Percentiles rank a stretch among this genome's conserved stretches.
Evolutionary conservation across 805 yeast species (phyloP).

Genomic region (Nakazawaea pomicola): DNA sequence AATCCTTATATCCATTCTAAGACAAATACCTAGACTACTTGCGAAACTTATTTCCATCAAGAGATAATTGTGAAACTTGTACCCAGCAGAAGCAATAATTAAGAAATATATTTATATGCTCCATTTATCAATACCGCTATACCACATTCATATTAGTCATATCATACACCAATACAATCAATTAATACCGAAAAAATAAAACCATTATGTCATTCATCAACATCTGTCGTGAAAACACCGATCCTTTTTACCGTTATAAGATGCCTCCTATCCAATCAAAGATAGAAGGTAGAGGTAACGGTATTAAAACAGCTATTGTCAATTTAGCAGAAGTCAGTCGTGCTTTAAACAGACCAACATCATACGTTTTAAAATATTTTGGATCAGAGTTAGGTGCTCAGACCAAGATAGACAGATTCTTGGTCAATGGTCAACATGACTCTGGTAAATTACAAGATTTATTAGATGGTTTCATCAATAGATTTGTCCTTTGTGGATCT

Average conservation of each 20-base stretch:
- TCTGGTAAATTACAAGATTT: slow-evolving; percentile 86
- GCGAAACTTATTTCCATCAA: no score
- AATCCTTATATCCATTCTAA: no score
- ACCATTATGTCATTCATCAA: slow-evolving; percentile 76
- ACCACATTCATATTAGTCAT: no score
- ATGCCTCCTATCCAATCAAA: slow-evolving; percentile 98
- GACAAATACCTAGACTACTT: no score
- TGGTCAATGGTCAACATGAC: slow-evolving; percentile 94
- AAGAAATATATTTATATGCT: background rate
- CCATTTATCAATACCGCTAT: background rate
- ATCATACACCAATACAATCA: background rate
- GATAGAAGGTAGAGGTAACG: slow-evolving; percentile 98
- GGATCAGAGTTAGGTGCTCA: slow-evolving; percentile 98
- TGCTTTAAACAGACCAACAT: slow-evolving; percentile 88
- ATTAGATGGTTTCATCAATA: slow-evolving; percentile 89
- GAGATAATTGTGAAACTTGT: no score
- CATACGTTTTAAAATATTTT: slow-evolving; percentile 88
- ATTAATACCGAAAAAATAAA: slow-evolving; percentile 1
- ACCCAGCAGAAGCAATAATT: background rate
- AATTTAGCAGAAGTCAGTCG: slow-evolving; percentile 91
- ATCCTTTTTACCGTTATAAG: slow-evolving; percentile 98
- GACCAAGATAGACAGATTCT: slow-evolving; percentile 81
- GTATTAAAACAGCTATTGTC: slow-evolving; percentile 92
- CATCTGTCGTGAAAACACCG: slow-evolving; percentile 94
- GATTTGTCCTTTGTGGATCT: slow-evolving; percentile 87